These are phyloP conservation scores for Xylariomycetidae sp. DNA, from an alignment of 2,329 filamentous ascomycete genomes.

Conservation along the genomic window DNA sequence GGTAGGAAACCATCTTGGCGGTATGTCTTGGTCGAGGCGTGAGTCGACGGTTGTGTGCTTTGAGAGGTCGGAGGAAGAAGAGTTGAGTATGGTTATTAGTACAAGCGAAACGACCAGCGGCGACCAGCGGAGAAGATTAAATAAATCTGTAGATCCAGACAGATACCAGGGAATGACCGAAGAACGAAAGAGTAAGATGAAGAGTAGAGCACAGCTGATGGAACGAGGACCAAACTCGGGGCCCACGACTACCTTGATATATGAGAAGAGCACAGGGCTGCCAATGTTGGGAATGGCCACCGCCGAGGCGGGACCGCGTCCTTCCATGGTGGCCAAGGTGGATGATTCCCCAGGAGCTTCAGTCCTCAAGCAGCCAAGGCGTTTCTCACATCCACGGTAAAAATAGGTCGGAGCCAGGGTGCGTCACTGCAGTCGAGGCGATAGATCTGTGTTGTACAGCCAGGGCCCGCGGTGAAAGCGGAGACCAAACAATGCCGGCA, in stretches of 20 bases:
- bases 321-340: conserved; percentile 11
- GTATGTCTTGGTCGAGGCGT: conserved; percentile 5
- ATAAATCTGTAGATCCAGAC: conserved; percentile 15
- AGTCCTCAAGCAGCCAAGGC: conserved; percentile 21
- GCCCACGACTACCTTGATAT: conserved; percentile 26
- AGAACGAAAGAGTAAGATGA: conserved; percentile 17
- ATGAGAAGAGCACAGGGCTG: too few relatives aligned
- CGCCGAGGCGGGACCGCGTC: conserved; percentile 16
- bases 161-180: conserved; percentile 20
- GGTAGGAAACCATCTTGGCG: conserved; percentile 32
- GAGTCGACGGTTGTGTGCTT: conserved; percentile 6
- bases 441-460: conserved; percentile 8
- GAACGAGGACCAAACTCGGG: conserved; percentile 9
- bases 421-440: conserved; percentile 9
- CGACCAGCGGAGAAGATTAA: conserved; percentile 27
- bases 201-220: conserved; percentile 31
- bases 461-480: conserved; percentile 6
- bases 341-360: conserved; percentile 11
- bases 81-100: conserved; percentile 17
- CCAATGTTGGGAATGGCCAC: conserved; percentile 6
- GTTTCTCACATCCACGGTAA: conserved; percentile 18
- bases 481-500: conserved; percentile 10
- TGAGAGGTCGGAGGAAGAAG: conserved; percentile 4
- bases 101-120: conserved; percentile 29
- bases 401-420: conserved; percentile 19